Evolutionary conservation across 2,329 filamentous ascomycete species (phyloP), one percentile per base, ranked within the genome.

Genomic region (Colletotrichum horii): DNA sequence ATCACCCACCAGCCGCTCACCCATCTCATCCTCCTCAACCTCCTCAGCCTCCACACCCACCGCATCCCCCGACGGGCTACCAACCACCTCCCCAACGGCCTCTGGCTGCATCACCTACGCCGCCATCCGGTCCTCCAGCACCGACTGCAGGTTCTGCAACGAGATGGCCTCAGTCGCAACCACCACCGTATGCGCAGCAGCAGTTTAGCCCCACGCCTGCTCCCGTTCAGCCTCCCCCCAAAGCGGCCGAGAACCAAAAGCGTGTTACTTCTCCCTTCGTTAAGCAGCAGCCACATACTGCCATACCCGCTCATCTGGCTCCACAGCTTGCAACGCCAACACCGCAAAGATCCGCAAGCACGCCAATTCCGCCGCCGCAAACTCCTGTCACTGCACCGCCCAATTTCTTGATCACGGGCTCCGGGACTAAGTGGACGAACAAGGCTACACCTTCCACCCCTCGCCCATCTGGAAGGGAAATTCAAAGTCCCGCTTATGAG

Each of bases 391-490:
- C 70, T 74, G 74, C 72, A 65, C 78, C 72, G 58, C 81, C 43
- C 60, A 79, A 64, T 78, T 83, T 78, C 77, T 67, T 84, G 56
- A 76, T 84, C 65, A 80, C 83, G 72, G 83, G 85, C 52, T 81
- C 84, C 74, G 91, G 90, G 60, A 93, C 92, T 0, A 90, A 89
- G 79, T 93, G 92, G 91, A 89, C 87, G 4, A 84, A 89, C 19
- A 87, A 85, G 7, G 88, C 90, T 8, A 91, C 90, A 1, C 89
- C 90, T 6, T 91, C 91, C 6, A 93, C 92, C 2, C 92, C 92
- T 3, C 81, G 83, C 22, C 85, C 83, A 12, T 77, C 82, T 14
- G 79, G 74, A 22, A 74, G 38, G 70, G 86, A 88, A 62, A 81
- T 86, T 19, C 85, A 87, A 38, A 90, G 90, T 74, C 92, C 92